Base-by-base conservation (phyloP, 2,329 filamentous ascomycete genomes). In the Clonostachys solani region DNA sequence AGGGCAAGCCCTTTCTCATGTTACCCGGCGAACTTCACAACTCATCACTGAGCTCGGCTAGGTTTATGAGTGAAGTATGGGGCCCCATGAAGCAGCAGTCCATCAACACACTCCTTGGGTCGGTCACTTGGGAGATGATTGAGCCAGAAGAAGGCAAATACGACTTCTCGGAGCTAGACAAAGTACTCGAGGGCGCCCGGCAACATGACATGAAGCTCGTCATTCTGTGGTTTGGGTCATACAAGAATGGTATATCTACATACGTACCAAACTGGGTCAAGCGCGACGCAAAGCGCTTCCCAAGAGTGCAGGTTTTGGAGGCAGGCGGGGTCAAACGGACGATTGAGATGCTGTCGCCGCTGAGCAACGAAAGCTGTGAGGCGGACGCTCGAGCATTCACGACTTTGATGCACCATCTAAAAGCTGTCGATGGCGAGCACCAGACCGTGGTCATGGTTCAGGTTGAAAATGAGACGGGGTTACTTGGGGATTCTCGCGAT, bases 401-500 rank as follows among this genome's bases (percentile, higher is more conserved):
- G 1, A 56, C 55, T 10, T 50, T 68, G 7, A 61, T 66, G 52
- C 46, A 40, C 1, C 60, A 69, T 42, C 46, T 69, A 0, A 66
- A 67, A 7, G 58, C 72, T 4, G 54, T 78, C 5, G 75, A 80
- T 42, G 59, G 58, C 2, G 56, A 65, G 12, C 63, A 78, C 40
- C 66, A 61, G 4, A 80, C 75, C 0, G 75, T 80, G 0, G 51
- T 80, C 3, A 80, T 80, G 77, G 68, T 79, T 1, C 77, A 80
- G 50, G 75, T 81, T n/a, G 73, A 81, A 56, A 80, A 80, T 40
- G 77, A 80, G 59, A 67, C 66, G 1, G 77, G 77, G 1, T 49
- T 80, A 1, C 60, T 80, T 0, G 74, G 75, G 0, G 76, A 80
- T 52, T 78, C 70, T 8, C 64, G 75, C 18, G 77, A 79, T 52